These are phyloP conservation scores for Saturnispora dispora DNA, from an alignment of 805 yeast genomes.

Conservation along the genomic window DNA sequence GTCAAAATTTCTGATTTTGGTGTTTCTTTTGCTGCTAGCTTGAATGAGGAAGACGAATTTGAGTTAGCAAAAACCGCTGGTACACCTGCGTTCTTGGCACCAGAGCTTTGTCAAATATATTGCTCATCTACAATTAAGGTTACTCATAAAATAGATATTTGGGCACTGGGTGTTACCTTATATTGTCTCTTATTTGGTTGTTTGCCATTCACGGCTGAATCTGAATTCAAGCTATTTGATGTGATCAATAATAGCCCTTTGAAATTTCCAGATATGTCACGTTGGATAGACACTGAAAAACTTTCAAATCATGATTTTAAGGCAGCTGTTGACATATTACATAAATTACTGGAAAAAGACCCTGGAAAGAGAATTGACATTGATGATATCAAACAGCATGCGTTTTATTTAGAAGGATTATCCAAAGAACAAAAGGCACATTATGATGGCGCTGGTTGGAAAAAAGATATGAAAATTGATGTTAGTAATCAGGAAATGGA, in stretches of 20 bases:
- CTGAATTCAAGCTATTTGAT: slow-evolving; percentile 78
- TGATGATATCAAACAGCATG: slow-evolving; percentile 64
- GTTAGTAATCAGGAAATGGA: slow-evolving; percentile 62
- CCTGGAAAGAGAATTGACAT: slow-evolving; percentile 63
- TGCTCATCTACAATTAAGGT: slow-evolving; percentile 40
- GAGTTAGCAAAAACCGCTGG: slow-evolving; percentile 96
- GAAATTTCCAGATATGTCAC: slow-evolving; percentile 41
- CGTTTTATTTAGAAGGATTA: slow-evolving; percentile 39
- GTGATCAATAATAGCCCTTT: slow-evolving; percentile 61
- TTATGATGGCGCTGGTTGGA: slow-evolving; percentile 24
- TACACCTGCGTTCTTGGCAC: slow-evolving; percentile 94
- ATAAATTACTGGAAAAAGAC: slow-evolving; percentile 56
- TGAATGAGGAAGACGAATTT: slow-evolving; percentile 49
- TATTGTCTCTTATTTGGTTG: slow-evolving; percentile 82
- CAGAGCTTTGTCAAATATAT: slow-evolving; percentile 73
- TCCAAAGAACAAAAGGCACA: slow-evolving; percentile 21
- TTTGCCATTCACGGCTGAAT: slow-evolving; percentile 81
- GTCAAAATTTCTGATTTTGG: slow-evolving; percentile 98
- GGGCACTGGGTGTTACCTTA: slow-evolving; percentile 93
- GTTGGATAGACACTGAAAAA: slow-evolving; percentile 22
- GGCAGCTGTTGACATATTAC: slow-evolving; percentile 50
- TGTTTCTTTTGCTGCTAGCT: slow-evolving; percentile 61
- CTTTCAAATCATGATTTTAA: slow-evolving; percentile 22
- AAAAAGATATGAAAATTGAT: slow-evolving; percentile 36
- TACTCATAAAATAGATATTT: slow-evolving; percentile 82